Base-by-base conservation (phyloP, 2,329 filamentous ascomycete genomes). In the Microsporum ferrugineum region DNA sequence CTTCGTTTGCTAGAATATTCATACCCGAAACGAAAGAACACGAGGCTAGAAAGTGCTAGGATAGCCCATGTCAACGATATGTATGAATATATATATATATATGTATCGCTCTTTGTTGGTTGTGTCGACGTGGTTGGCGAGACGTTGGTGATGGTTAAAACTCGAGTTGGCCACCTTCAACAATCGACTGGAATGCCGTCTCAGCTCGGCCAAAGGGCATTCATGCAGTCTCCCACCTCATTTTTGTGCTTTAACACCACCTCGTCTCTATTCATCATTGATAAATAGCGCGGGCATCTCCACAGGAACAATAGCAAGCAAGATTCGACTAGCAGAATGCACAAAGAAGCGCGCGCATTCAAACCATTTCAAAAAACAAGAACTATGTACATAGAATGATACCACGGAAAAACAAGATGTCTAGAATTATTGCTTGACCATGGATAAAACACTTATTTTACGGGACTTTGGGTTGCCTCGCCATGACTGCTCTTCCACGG, bases 231-330 rank as follows among this genome's bases (percentile, higher is more conserved):
- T 36, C 29, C 51, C 7, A 5, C 45, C 6, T 34, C 27, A 34
- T 34, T 31, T 55, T 55, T 55, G 31, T 55, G 31, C n/a, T n/a
- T 17, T 2, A 29, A 36, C 5, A 17, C 14, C 7, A n/a, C 51
- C 51, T 17, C 33, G 51, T 36, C 33, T 36, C 51, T 55, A 55
- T 55, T 55, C 51, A 55, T 55, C 31, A 17, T 5, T 31, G 4
- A 55, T 55, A 55, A 55, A 55, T 55, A 55, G 51, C 51, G 51
- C 51, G n/a, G 33, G 51, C 51, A 55, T n/a, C 51, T 38, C 51
- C 51, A 55, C 51, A 55, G 51, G 51, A 55, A 55, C 51, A 55
- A 55, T 55, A 55, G 51, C 51, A 55, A 55, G 51, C 51, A 55
- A 55, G 51, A 31, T 36, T 34, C 51, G 12, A 55, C 51, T 55